Conservation (phyloP, 202 grass and related monocot species). For the Schoenoplectus tabernaemontani region DNA sequence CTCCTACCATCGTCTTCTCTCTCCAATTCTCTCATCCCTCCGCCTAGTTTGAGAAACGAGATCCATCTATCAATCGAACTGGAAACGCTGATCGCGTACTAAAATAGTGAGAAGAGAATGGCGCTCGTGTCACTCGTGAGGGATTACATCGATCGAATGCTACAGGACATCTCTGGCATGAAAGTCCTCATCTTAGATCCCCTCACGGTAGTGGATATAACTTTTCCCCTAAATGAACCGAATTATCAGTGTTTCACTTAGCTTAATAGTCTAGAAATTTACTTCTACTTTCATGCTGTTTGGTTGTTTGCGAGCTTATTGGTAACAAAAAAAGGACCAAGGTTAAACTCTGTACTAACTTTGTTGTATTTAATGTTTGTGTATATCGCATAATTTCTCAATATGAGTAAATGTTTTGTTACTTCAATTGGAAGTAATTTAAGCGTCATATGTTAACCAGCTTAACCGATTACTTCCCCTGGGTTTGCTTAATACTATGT, state of each 20-base stretch:
- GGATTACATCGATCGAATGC: conserved; percentile 93
- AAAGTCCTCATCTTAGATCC: conserved; percentile 90
- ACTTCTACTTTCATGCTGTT: background rate
- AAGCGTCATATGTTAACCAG: background rate
- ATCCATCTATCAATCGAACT: background rate
- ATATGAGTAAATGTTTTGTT: background rate
- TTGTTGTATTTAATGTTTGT: background rate
- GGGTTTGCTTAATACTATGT: background rate
- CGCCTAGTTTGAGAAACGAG: background rate
- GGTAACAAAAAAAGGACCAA: background rate
- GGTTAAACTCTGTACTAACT: background rate
- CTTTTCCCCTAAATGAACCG: background rate
- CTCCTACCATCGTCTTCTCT: background rate
- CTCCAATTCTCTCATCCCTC: background rate
- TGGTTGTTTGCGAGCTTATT: background rate
- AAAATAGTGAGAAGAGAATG: conserved; percentile 27
- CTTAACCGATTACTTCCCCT: background rate
- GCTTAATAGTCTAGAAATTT: background rate
- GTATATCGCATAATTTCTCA: background rate
- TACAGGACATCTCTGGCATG: conserved; percentile 93
- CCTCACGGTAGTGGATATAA: conserved; percentile 36
- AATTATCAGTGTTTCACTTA: background rate
- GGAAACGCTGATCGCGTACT: background rate
- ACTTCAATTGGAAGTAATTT: background rate
- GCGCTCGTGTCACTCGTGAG: conserved; percentile 59